Evolutionary conservation across 768 basidiomycete species (phyloP).

Genomic region (Myochromella boudieri): DNA sequence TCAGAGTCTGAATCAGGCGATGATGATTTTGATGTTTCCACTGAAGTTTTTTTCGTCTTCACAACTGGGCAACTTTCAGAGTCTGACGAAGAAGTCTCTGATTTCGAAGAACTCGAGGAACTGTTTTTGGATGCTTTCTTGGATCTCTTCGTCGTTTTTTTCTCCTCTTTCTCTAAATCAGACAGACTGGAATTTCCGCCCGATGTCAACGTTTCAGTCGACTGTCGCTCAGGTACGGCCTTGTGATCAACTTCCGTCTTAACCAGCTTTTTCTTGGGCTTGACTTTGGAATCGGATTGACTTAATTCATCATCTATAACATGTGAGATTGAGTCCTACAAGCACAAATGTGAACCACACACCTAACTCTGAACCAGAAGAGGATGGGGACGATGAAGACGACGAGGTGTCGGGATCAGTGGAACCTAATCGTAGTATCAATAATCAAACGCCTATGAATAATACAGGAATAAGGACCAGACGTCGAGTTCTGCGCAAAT

Average conservation of each 20-base stretch:
- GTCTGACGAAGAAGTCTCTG: slow-evolving; percentile 12
- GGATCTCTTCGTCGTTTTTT: slow-evolving; percentile 2
- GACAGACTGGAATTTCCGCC: slow-evolving; percentile 13
- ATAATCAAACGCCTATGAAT: neutral
- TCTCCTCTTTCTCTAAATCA: slow-evolving; percentile 16
- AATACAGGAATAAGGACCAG: slow-evolving; percentile 12
- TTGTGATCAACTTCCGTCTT: slow-evolving; percentile 10
- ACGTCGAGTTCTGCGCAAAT: slow-evolving; percentile 12
- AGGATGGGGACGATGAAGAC: slow-evolving; percentile 17
- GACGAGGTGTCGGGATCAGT: slow-evolving; percentile 24
- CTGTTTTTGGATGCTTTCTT: slow-evolving; percentile 6
- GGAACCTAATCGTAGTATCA: slow-evolving; percentile 10
- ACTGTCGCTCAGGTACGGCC: slow-evolving; percentile 12
- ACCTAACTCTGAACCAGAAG: slow-evolving; percentile 32
- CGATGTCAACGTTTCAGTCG: slow-evolving; percentile 21
- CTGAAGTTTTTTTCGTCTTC: slow-evolving; percentile 2
- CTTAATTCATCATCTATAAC: slow-evolving; percentile 36
- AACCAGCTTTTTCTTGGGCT: slow-evolving; percentile 6
- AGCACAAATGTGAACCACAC: slow-evolving; percentile 1
- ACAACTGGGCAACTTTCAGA: neutral
- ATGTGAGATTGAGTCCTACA: slow-evolving; percentile 11
- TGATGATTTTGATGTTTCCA: neutral
- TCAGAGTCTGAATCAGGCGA: slow-evolving; percentile 11
- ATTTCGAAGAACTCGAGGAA: slow-evolving; percentile 26
- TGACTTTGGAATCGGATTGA: slow-evolving; percentile 19